A percentile compares a stretch with the other conserved stretches of the same genome.
Evolutionary conservation across 148 eudicot species (phyloP).

Genomic region (Cornus florida): DNA sequence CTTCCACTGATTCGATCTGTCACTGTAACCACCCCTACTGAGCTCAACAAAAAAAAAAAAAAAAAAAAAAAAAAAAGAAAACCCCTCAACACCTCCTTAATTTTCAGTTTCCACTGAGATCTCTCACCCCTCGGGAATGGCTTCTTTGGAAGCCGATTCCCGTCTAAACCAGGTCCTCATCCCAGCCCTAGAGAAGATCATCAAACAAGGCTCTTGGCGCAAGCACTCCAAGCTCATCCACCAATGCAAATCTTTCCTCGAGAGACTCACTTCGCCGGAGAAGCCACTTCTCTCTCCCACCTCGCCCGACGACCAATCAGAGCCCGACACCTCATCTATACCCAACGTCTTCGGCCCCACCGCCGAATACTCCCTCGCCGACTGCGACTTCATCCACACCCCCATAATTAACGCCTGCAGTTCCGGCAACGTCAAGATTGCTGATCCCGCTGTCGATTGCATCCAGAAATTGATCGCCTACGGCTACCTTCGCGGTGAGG

Average conservation of each 20-base stretch:
- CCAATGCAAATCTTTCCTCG: too few relatives aligned
- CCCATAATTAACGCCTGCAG: slow-evolving; percentile 60
- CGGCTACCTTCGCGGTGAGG: slow-evolving; percentile 76
- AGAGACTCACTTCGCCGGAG: too few relatives aligned
- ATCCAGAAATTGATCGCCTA: slow-evolving; percentile 19
- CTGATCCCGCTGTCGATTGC: slow-evolving; percentile 68
- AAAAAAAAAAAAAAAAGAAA: neutral
- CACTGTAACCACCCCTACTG: neutral
- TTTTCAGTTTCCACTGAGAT: too few relatives aligned
- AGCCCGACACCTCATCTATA: slow-evolving; percentile 24
- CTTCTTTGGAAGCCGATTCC: too few relatives aligned
- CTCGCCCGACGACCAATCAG: slow-evolving; percentile 29
- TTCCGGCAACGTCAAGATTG: slow-evolving; percentile 59
- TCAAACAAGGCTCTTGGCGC: slow-evolving; percentile 84
- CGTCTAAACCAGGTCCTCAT: slow-evolving; percentile 27
- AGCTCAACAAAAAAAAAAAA: neutral
- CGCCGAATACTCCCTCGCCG: slow-evolving; percentile 31
- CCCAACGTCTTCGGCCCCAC: slow-evolving; percentile 24
- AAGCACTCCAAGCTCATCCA: slow-evolving; percentile 64
- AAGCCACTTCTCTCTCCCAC: slow-evolving; percentile 23
- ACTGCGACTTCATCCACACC: slow-evolving; percentile 15
- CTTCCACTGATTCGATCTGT: neutral
- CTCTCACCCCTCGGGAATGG: too few relatives aligned
- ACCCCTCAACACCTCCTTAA: too few relatives aligned
- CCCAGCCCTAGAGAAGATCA: slow-evolving; percentile 73